These are phyloP conservation scores for Calonectria crousiana DNA, from an alignment of 2,329 filamentous ascomycete species.

Conservation along the genomic window DNA sequence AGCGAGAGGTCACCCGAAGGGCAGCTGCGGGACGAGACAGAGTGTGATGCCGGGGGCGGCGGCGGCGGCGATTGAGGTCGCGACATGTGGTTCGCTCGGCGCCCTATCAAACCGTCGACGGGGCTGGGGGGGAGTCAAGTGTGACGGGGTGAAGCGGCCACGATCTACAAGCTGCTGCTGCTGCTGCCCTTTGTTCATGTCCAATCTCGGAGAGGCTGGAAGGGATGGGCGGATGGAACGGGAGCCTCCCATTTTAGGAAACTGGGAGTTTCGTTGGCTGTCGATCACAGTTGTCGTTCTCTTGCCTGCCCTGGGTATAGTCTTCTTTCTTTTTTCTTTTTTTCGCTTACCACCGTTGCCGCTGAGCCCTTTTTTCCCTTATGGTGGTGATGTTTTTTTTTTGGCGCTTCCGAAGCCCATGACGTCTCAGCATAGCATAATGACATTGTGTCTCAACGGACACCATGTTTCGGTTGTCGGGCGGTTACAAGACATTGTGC, in stretches of 20 bases:
- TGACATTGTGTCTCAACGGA: constrained; percentile 1
- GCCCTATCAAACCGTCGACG: constrained; percentile 44
- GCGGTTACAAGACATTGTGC: neutral
- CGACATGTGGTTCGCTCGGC: constrained; percentile 42
- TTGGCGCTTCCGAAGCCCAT: neutral
- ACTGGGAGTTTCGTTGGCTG: neutral
- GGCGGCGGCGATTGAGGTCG: constrained; percentile 32
- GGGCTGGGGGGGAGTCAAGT: constrained; percentile 24
- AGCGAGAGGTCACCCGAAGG: neutral
- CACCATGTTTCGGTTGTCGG: constrained; percentile 3
- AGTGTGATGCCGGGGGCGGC: constrained; percentile 18
- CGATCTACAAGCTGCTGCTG: neutral
- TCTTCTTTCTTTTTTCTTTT: neutral
- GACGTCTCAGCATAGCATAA: neutral
- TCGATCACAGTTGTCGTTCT: constrained; percentile 12
- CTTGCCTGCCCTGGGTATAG: constrained; percentile 8
- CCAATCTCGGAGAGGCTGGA: constrained; percentile 15
- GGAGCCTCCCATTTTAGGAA: neutral
- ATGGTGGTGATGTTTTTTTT: neutral
- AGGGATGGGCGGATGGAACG: constrained; percentile 16
- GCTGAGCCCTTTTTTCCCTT: neutral
- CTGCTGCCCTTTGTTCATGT: neutral
- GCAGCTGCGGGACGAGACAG: neutral
- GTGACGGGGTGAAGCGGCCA: neutral
- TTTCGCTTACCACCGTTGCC: neutral